Evolutionary conservation across 1,139 yeast genomes (phyloP), one percentile per base, ranked within the genome.

Genomic region (Lodderomyces metapsilosis): DNA sequence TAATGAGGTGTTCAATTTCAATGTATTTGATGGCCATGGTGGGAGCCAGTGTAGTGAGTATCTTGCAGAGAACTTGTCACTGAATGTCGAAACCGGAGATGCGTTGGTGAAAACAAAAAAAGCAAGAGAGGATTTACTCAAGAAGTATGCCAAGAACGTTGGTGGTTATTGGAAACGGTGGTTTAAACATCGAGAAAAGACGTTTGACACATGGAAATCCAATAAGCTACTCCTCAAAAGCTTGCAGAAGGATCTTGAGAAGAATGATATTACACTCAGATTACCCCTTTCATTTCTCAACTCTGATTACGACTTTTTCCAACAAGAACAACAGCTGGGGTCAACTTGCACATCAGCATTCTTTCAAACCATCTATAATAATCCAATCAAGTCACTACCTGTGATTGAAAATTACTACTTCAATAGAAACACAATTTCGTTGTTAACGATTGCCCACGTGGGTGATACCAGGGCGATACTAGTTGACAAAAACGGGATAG

Each of bases 21-120:
- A 80, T 38, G 76, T 92, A 2, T 89, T 84, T 61, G 98, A 92
- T 61, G 98, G 98, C 2, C 98, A 92, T 61, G 98, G 98, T 4
- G 96, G 96, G 13, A 74, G 71, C 27, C 80, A 83, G 46, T 88
- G 96, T 54, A 74, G 89, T 34, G 72, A 66, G 21, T 85, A 73
- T 52, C 66, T 91, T 23, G 67, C 73, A 24, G 63, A 69, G 8
- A 69, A 79, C 43, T 69, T 88, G 35, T 77, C 83, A 25, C 54
- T 62, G 38, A 74, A 70, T 42, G 76, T 89, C 23, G 95, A 85
- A 53, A 54, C 53, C 5, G 66, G 69, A 13, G 43, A 49, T 32
- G 46, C 38, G 11, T 45, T 58, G 38, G 50, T 53, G 3, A 42
- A 47, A 2, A 66, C 44, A 50, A 72, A 51, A 56, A 65, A 49